Evolutionary conservation across 2,329 filamentous ascomycete species (phyloP).

Genomic region (Colletotrichum spinosum): DNA sequence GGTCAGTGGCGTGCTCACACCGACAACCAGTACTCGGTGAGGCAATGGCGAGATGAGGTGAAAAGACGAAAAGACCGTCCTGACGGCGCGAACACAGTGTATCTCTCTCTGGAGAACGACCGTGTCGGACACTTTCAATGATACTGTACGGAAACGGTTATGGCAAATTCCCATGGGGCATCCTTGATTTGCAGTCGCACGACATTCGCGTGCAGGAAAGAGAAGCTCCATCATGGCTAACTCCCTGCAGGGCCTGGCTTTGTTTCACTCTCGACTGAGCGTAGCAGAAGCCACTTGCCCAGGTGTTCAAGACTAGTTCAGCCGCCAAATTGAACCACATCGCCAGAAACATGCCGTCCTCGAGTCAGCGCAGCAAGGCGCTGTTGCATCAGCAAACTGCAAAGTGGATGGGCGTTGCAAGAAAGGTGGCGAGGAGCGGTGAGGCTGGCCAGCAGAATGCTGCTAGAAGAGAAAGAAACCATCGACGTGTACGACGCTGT

Average conservation of each 20-base stretch:
- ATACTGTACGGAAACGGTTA: conserved; percentile 17
- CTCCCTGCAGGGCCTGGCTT: conserved; percentile 14
- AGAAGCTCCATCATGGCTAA: conserved; percentile 1
- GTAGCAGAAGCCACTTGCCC: too few relatives aligned
- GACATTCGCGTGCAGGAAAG: conserved; percentile 28
- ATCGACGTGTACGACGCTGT: background rate
- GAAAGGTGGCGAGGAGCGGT: conserved; percentile 12
- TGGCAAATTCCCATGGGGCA: background rate
- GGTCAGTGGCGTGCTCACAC: background rate
- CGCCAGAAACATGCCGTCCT: background rate
- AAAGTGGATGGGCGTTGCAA: background rate
- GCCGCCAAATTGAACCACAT: conserved; percentile 16
- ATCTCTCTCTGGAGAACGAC: background rate
- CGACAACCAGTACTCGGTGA: conserved; percentile 10
- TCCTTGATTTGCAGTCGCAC: conserved; percentile 16
- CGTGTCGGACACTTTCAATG: background rate
- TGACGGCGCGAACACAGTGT: conserved; percentile 29
- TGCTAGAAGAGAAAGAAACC: background rate
- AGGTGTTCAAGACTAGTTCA: background rate
- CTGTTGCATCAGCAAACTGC: conserved; percentile 7
- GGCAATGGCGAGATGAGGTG: conserved; percentile 18
- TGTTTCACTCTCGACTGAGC: conserved; percentile 17
- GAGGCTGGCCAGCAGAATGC: conserved; percentile 23
- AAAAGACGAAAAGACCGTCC: conserved; percentile 10
- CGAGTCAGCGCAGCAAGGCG: conserved; percentile 13